Evolutionary conservation across 1,284 basidiomycete species (phyloP).

Genomic region (Ceratobasidium sp.): DNA sequence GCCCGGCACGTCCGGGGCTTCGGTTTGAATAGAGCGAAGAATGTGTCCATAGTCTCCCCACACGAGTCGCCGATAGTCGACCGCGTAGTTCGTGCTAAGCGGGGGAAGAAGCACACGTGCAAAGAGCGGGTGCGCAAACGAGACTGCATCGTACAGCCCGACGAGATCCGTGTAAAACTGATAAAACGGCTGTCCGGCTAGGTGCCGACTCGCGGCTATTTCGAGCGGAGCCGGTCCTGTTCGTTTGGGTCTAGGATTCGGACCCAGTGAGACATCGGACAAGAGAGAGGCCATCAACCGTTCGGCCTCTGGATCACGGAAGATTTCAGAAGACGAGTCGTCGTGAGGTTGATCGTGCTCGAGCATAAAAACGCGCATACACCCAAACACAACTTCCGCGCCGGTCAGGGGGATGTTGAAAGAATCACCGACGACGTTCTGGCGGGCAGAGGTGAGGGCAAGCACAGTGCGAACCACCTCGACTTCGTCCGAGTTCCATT

Average conservation of each 20-base stretch:
- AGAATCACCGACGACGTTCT: slow-evolving; percentile 51
- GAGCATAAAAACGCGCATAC: slow-evolving; percentile 96
- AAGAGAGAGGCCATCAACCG: slow-evolving; percentile 66
- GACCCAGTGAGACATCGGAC: slow-evolving; percentile 57
- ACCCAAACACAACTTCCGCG: slow-evolving; percentile 70
- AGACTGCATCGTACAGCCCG: slow-evolving; percentile 87
- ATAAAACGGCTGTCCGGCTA: slow-evolving; percentile 84
- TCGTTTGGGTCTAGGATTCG: slow-evolving; percentile 36
- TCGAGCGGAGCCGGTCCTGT: slow-evolving; percentile 58
- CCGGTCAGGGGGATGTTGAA: slow-evolving; percentile 58
- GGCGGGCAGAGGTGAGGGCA: slow-evolving; percentile 57
- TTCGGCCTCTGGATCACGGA: slow-evolving; percentile 67
- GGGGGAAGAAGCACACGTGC: slow-evolving; percentile 79
- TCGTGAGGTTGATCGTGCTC: slow-evolving; percentile 64
- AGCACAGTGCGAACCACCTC: slow-evolving; percentile 77
- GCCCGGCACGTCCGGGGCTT: slow-evolving; percentile 46
- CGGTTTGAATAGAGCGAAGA: slow-evolving; percentile 62
- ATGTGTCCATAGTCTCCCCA: slow-evolving; percentile 80
- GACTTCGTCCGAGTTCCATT: slow-evolving; percentile 82
- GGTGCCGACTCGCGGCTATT: slow-evolving; percentile 57
- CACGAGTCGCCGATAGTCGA: slow-evolving; percentile 84
- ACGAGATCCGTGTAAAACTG: slow-evolving; percentile 95
- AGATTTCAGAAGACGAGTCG: slow-evolving; percentile 68
- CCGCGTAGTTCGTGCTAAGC: slow-evolving; percentile 70
- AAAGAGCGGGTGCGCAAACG: slow-evolving; percentile 83